Percentiles rank a stretch among this genome's conserved stretches.
Conservation (phyloP, 768 basidiomycete species). For the Boletus huronensis region DNA sequence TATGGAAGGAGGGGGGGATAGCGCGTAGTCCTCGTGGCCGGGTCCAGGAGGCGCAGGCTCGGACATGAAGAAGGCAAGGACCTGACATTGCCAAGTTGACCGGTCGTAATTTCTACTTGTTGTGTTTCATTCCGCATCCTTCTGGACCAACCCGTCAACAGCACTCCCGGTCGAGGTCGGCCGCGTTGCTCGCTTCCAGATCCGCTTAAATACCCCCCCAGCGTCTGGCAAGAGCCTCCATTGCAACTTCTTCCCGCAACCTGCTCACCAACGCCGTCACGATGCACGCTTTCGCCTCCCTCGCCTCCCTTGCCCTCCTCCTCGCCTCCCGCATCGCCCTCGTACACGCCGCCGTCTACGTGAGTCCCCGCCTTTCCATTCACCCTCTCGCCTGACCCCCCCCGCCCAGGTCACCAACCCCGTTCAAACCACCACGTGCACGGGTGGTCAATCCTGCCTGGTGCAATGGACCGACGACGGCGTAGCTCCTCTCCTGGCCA, state of each 20-base stretch:
- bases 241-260: neutral
- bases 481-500: constrained; percentile 40
- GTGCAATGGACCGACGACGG: constrained; percentile 69
- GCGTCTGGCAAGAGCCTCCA: neutral
- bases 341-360: neutral
- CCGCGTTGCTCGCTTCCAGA: constrained; percentile 22
- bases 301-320: constrained; percentile 21
- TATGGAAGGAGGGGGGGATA: neutral
- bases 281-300: constrained; percentile 12
- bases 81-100: neutral
- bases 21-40: constrained; percentile 15
- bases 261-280: constrained; percentile 3
- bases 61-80: constrained; percentile 24
- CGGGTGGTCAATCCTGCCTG: constrained; percentile 50
- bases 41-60: neutral
- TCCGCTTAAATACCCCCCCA: constrained; percentile 27
- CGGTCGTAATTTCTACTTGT: constrained; percentile 1
- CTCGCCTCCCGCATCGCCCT: constrained; percentile 18
- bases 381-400: neutral
- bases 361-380: neutral
- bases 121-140: constrained; percentile 18
- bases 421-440: constrained; percentile 40
- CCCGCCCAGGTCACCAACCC: constrained; percentile 40
- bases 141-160: neutral
- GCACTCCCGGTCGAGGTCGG: constrained; percentile 1